These are phyloP conservation scores for Pythium sp. DNA, from an alignment of 352 stramenopile genomes.

Conservation along the genomic window DNA sequence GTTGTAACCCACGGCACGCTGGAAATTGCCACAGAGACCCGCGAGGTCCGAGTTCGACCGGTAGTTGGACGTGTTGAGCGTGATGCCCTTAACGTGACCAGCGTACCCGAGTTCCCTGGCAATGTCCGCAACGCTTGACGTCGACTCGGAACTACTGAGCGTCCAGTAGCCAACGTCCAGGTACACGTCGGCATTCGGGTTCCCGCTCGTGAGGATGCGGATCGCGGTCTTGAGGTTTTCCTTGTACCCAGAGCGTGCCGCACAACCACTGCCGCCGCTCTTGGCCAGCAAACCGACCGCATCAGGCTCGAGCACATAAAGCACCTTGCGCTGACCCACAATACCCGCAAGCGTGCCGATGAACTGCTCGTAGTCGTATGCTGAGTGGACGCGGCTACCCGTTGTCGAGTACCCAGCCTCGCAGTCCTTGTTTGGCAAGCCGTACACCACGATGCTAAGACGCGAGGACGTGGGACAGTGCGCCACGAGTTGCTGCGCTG, in stretches of 20 bases:
- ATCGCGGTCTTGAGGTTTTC: conserved; percentile 54
- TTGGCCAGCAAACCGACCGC: conserved; percentile 56
- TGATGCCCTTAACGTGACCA: conserved; percentile 53
- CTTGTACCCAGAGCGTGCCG: conserved; percentile 31
- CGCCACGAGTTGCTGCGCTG: conserved; percentile 29
- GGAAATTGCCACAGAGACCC: conserved; percentile 54
- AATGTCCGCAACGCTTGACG: conserved; percentile 28
- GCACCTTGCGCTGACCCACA: conserved; percentile 52
- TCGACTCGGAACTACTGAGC: conserved; percentile 28
- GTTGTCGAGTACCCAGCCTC: conserved; percentile 43
- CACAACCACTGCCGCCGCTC: conserved; percentile 27
- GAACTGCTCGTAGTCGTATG: conserved; percentile 43
- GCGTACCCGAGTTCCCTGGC: conserved; percentile 37
- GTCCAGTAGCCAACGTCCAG: conserved; percentile 68
- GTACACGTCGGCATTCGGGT: conserved; percentile 67
- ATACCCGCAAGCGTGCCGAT: conserved; percentile 37
- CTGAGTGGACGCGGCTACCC: conserved; percentile 32
- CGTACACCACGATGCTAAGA: conserved; percentile 65
- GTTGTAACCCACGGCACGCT: conserved; percentile 38
- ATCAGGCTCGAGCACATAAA: conserved; percentile 72
- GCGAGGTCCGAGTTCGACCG: conserved; percentile 44
- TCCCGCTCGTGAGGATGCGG: conserved; percentile 36
- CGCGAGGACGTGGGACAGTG: conserved; percentile 36
- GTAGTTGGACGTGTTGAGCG: conserved; percentile 82
- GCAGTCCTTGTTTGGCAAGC: conserved; percentile 75